Base-by-base conservation (phyloP, 768 basidiomycete genomes). In the Pisolithus tinctorius region DNA sequence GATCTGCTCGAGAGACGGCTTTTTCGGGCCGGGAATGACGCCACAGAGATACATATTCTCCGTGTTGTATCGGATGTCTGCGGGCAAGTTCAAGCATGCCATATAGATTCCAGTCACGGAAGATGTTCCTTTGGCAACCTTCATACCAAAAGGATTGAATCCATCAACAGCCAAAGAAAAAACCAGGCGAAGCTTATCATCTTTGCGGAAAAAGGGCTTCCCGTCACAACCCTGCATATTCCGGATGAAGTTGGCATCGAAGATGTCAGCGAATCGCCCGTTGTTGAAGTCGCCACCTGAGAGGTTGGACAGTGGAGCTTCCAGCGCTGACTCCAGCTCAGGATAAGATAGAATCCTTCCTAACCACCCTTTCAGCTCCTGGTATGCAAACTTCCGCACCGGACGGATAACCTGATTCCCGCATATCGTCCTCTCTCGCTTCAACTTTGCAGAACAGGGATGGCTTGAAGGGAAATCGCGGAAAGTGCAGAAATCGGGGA, bases 31-130 rank as follows among this genome's bases (percentile, higher is more conserved):
- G n/a, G n/a, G n/a, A n/a, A n/a, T n/a, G n/a, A n/a, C n/a, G n/a
- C n/a, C n/a, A n/a, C n/a, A n/a, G n/a, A n/a, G n/a, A n/a, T n/a
- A n/a, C n/a, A n/a, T n/a, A 59, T 0, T 67, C 72, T 1, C 54
- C 64, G 0, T 68, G 53, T 50, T 56, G 49, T 68, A 70, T 14
- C 63, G 60, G 16, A 63, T 30, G n/a, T 61, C 49, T 0, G 62
- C 63, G 4, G 71, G 72, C 8, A 74, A 61, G 54, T 71, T 74
- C 65, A 70, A 5, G 39, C 39, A 41, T n/a, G 62, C 60, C 42
- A 73, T 51, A 16, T 62, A 67, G 6, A 74, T 59, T 7, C 55
- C 56, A 5, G 63, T 62, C 30, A 56, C 45, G 2, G 60, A 61
- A 7, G 45, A 58, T 4, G 40, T 54, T 41, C 63, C 58, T 34